These are phyloP conservation scores for Salvia splendens DNA, from an alignment of 257 asterid genomes.

Conservation along the genomic window DNA sequence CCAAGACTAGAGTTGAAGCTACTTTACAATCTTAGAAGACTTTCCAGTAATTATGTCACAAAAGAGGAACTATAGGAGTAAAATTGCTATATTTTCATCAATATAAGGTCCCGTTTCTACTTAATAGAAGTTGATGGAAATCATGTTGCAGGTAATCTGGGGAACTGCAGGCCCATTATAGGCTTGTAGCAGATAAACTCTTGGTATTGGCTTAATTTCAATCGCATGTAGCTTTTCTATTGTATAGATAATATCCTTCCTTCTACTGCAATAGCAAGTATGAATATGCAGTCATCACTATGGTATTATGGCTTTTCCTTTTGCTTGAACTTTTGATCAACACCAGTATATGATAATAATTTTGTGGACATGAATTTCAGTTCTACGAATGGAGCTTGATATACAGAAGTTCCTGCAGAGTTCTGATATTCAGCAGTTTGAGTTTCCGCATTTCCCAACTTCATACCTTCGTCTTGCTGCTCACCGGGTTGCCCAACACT, in stretches of 20 bases:
- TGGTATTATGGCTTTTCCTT: background rate
- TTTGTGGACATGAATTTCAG: slow-evolving; percentile 42
- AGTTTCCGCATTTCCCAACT: slow-evolving; percentile 85
- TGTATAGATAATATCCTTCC: background rate
- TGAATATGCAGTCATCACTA: background rate
- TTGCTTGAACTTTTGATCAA: background rate
- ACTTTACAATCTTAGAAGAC: background rate
- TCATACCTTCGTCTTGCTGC: slow-evolving; percentile 98
- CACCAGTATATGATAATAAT: background rate
- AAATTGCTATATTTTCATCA: background rate
- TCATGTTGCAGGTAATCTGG: background rate
- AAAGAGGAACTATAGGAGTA: background rate
- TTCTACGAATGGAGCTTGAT: slow-evolving; percentile 93
- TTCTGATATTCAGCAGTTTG: slow-evolving; percentile 64
- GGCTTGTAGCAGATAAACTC: background rate
- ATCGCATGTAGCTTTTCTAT: background rate
- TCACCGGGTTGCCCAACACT: slow-evolving; percentile 98
- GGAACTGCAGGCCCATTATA: background rate
- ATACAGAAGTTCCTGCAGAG: slow-evolving; percentile 79
- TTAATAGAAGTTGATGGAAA: background rate
- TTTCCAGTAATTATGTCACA: background rate
- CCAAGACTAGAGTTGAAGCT: background rate
- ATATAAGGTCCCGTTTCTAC: background rate
- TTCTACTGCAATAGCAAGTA: background rate
- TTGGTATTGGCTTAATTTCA: background rate